A percentile compares a stretch with the other conserved stretches of the same genome.
These are phyloP conservation scores for Tuber indicum DNA, from an alignment of 495 filamentous ascomycete genomes.

Conservation along the genomic window DNA sequence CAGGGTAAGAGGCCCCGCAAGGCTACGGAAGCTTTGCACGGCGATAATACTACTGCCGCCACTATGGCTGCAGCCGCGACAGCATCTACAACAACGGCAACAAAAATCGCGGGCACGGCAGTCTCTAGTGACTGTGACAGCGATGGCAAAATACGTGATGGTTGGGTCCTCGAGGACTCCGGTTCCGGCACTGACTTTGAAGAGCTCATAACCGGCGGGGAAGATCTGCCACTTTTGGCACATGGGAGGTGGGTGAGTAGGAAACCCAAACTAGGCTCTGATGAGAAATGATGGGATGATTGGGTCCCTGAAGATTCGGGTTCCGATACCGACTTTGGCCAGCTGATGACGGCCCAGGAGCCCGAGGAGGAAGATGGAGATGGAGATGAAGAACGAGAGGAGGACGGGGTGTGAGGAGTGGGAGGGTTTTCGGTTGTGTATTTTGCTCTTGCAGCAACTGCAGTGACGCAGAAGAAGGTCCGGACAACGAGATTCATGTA, in stretches of 20 bases:
- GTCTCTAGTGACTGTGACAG: neutral
- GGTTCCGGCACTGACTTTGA: neutral
- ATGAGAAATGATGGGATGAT: neutral
- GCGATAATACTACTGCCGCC: neutral
- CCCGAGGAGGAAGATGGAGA: neutral
- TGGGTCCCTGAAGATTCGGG: neutral
- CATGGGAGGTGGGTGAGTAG: neutral
- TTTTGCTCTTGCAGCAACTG: neutral
- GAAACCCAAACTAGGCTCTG: no score
- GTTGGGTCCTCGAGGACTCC: neutral
- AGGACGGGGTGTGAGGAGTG: neutral
- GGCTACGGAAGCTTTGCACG: neutral
- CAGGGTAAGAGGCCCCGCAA: neutral
- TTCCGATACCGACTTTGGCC: neutral
- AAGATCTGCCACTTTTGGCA: neutral
- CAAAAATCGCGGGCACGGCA: neutral
- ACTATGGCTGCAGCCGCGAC: neutral
- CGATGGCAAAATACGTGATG: neutral
- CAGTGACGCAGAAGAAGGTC: no score
- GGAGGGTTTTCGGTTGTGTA: no score
- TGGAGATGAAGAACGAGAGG: neutral
- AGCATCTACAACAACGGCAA: neutral
- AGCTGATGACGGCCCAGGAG: neutral
- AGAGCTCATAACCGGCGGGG: neutral
- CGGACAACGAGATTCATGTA: neutral